Evolutionary conservation across 768 basidiomycete species (phyloP), one percentile per base, ranked within the genome.

Genomic region (Amanita jacksonii): DNA sequence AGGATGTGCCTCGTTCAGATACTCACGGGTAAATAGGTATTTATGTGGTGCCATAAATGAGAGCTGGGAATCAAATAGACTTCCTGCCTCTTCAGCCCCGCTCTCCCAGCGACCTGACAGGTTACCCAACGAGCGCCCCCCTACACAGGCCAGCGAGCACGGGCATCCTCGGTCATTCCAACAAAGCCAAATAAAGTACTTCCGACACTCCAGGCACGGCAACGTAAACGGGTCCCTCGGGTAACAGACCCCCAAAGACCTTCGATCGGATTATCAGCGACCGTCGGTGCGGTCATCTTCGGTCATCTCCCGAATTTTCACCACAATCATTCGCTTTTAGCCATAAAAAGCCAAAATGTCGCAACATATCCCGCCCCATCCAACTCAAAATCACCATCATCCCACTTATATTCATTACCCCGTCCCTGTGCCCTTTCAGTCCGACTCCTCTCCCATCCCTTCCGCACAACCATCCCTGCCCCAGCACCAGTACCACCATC

Each of bases 351-450:
- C 15, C 20, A 9, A 6, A 61, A 69, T 70, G 69, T 69, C 70
- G 52, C 69, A 71, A 52, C 64, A 62, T 48, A 61, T 66, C 48
- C 66, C 64, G 41, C 61, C 59, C 45, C 61, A 58, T 47, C 57
- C 25, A 3, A 4, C 13, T n/a, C 49, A 49, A 24, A 38, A 46
- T 32, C 39, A 45, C 43, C 37, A 50, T 48, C 38, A 43, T 43
- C 32, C 54, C 47, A 37, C 46, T 32, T 47, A 41, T 19, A 44
- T 49, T 38, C 52, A 53, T 30, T 51, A 49, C 31, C 36, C 51
- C 5, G 46, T 43, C 5, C 51, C 44, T 4, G 34, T 25, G 16
- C 16, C 38, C 38, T 6, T 37, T 37, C 5, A 12, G 22, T 1
- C 34, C 33, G 1, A 27, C 43, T 7, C 43, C 43, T 4, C 5